These are phyloP conservation scores for Saitozyma sp. DNA, from an alignment of 768 basidiomycete genomes.

Conservation along the genomic window DNA sequence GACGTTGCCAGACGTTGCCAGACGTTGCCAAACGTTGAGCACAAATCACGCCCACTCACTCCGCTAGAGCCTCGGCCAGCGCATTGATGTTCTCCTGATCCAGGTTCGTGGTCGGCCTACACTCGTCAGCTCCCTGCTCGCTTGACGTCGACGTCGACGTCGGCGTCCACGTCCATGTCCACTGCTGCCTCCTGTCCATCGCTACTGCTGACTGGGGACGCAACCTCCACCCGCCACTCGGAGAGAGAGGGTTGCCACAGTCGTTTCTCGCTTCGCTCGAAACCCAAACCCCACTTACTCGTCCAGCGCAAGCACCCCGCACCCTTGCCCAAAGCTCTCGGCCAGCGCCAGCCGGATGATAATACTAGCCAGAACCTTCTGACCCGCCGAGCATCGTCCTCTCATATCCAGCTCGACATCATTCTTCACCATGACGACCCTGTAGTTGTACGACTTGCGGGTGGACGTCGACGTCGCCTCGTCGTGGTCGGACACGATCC, in stretches of 20 bases:
- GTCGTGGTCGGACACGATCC: slow-evolving; percentile 90
- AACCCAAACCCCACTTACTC: slow-evolving; percentile 56
- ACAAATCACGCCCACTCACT: slow-evolving; percentile 61
- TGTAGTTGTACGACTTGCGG: slow-evolving; percentile 87
- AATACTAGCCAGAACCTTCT: slow-evolving; percentile 97
- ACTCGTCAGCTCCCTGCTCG: slow-evolving; percentile 5
- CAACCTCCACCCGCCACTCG: too few species aligned
- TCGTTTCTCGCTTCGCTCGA: neutral
- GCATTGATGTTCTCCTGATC: slow-evolving; percentile 96
- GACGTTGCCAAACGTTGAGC: neutral
- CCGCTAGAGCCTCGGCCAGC: slow-evolving; percentile 83
- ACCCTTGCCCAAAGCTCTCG: slow-evolving; percentile 96
- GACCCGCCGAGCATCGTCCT: slow-evolving; percentile 94
- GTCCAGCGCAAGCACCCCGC: slow-evolving; percentile 94
- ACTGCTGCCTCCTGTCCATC: too few species aligned
- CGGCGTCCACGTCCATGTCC: too few species aligned
- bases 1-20: too few species aligned
- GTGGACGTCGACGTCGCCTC: slow-evolving; percentile 72
- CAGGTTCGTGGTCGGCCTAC: slow-evolving; percentile 83
- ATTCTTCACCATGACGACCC: slow-evolving; percentile 99
- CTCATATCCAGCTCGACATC: slow-evolving; percentile 99
- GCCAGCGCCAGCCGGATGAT: slow-evolving; percentile 96
- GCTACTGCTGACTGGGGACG: too few species aligned
- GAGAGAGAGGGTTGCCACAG: neutral
- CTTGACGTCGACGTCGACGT: neutral